These are phyloP conservation scores for Chlorociboria aeruginascens DNA, from an alignment of 495 filamentous ascomycete species.

Conservation along the genomic window DNA sequence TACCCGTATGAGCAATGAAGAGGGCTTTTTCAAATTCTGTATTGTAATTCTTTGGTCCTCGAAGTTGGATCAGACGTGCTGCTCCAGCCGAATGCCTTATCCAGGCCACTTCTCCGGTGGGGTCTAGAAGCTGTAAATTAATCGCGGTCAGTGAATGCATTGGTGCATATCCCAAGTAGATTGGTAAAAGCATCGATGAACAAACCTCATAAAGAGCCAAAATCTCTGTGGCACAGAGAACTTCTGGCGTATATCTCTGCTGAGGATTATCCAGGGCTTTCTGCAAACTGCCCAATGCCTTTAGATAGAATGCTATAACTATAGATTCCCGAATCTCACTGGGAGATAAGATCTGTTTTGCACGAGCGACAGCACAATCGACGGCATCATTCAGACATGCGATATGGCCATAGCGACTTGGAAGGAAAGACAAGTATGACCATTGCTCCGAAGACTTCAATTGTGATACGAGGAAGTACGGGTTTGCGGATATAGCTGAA, in stretches of 20 bases:
- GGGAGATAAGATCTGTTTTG: constrained; percentile 17
- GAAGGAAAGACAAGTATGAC: constrained; percentile 25
- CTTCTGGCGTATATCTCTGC: constrained; percentile 18
- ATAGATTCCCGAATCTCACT: constrained; percentile 6
- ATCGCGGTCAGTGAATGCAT: background rate
- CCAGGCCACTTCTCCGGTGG: constrained; percentile 18
- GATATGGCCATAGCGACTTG: constrained; percentile 22
- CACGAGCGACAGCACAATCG: constrained; percentile 23
- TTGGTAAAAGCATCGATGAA: background rate
- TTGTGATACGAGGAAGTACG: constrained; percentile 11
- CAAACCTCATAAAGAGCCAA: constrained; percentile 24
- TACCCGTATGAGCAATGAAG: constrained; percentile 23
- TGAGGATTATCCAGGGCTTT: constrained; percentile 20
- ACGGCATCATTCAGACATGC: constrained; percentile 22
- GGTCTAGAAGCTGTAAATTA: constrained; percentile 14
- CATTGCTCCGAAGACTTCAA: constrained; percentile 14
- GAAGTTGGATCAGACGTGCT: constrained; percentile 22
- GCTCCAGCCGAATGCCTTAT: constrained; percentile 23
- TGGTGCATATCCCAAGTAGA: background rate
- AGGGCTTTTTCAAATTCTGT: constrained; percentile 27
- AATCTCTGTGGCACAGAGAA: constrained; percentile 26
- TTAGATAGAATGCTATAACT: constrained; percentile 21
- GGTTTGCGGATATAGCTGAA: constrained; percentile 13
- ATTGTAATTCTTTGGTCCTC: constrained; percentile 22
- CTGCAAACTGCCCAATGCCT: constrained; percentile 24